phyloP scores from a whole-genome alignment of 805 yeast species.

The Citeromyces nyonsensis region DNA sequence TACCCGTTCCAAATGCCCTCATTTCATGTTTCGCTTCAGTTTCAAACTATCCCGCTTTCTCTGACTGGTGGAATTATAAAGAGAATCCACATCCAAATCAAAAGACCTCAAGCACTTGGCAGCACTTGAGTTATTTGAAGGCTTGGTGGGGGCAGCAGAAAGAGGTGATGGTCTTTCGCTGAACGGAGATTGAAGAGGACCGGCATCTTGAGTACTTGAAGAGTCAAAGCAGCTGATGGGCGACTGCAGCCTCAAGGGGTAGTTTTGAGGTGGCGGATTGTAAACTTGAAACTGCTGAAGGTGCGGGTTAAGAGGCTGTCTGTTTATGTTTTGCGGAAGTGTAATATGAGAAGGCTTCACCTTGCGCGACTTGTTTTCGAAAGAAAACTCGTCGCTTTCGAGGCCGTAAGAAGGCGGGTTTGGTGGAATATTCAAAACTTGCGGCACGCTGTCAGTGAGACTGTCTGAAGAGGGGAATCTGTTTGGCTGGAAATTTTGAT shows the following conservation, averaged over 20 bases:
- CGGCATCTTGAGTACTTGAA: background rate
- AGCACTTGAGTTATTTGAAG: background rate
- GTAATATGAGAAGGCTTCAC: no score
- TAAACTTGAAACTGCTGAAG: no score
- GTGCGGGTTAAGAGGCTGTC: no score
- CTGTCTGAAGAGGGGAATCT: constrained; percentile 17
- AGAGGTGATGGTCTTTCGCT: constrained; percentile 5
- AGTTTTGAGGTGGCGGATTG: no score
- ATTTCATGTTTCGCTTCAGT: constrained; percentile 22
- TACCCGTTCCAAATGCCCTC: no score
- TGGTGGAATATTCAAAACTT: no score
- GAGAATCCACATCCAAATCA: constrained; percentile 14
- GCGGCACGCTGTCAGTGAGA: constrained; percentile 3
- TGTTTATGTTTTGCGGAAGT: no score
- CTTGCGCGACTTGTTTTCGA: no score
- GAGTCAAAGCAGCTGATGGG: no score
- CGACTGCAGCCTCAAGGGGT: no score
- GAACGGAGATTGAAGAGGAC: constrained; percentile 11
- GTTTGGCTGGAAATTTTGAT: constrained; percentile 13
- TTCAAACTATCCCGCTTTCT: constrained; percentile 37
- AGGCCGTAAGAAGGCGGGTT: no score
- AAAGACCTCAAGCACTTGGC: background rate
- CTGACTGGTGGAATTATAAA: constrained; percentile 28
- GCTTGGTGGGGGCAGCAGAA: background rate
- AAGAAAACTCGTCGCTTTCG: no score